Percentiles rank a stretch among this genome's conserved stretches.
Conservation (phyloP, 805 yeast genomes). For the Zygoascus flipseniorum region DNA sequence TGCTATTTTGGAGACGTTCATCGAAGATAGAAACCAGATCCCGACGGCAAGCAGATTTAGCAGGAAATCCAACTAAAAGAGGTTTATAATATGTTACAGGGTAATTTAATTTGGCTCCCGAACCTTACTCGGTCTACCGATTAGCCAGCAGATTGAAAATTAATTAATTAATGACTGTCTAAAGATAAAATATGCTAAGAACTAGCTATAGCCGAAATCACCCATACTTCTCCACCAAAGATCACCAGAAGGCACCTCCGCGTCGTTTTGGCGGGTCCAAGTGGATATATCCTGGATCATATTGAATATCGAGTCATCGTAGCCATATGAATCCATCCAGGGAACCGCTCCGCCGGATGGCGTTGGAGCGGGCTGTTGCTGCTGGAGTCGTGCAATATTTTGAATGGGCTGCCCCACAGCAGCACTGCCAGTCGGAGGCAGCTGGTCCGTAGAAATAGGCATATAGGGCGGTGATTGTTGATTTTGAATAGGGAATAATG, state of each 20-base stretch:
- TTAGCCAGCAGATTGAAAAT: too few species aligned
- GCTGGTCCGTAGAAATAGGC: neutral
- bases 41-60: too few species aligned
- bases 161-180: too few species aligned
- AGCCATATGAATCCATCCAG: conserved; percentile 14
- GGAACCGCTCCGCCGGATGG: neutral
- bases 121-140: too few species aligned
- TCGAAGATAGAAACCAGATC: too few species aligned
- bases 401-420: neutral
- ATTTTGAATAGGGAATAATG: neutral
- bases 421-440: neutral
- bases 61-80: too few species aligned
- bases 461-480: neutral
- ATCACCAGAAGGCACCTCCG: neutral
- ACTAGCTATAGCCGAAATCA: conserved; percentile 15
- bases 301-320: conserved; percentile 21
- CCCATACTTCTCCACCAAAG: conserved; percentile 12
- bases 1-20: too few species aligned
- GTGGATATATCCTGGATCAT: conserved; percentile 24
- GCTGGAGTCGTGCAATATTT: neutral
- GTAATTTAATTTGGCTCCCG: too few species aligned
- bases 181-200: too few species aligned
- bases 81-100: too few species aligned
- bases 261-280: conserved; percentile 15
- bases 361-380: neutral